phyloP scores from a whole-genome alignment of 2,329 filamentous ascomycete species.

The Penicillium sp. region DNA sequence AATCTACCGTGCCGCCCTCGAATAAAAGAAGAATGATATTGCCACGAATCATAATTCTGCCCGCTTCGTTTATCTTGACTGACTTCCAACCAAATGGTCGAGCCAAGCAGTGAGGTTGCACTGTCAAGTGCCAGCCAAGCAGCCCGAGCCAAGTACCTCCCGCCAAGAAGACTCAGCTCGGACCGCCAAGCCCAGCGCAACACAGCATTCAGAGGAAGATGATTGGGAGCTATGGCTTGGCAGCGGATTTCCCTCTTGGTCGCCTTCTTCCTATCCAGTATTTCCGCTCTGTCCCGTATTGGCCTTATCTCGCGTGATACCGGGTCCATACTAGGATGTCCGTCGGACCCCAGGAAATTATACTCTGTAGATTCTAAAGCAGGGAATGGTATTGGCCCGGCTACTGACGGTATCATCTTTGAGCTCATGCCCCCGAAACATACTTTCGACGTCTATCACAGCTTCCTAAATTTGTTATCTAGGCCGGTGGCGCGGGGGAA shows the following conservation, averaged over 20 bases:
- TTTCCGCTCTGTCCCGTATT: background rate
- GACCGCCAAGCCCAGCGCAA: background rate
- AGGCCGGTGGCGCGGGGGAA: background rate
- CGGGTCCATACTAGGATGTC: conserved; percentile 1
- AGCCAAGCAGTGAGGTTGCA: conserved; percentile 28
- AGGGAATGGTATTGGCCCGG: conserved; percentile 1
- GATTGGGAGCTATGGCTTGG: background rate
- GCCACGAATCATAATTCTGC: conserved; percentile 6
- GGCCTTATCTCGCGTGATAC: conserved; percentile 10
- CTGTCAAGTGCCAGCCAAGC: conserved; percentile 24
- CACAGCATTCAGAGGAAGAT: no score
- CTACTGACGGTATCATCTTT: conserved; percentile 9
- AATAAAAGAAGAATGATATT: background rate
- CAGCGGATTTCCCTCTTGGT: background rate
- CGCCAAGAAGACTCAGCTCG: conserved; percentile 7
- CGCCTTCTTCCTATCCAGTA: background rate
- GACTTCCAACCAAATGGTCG: background rate
- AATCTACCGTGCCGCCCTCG: no score
- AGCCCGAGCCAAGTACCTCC: background rate
- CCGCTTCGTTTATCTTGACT: conserved; percentile 12
- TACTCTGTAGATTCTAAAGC: background rate
- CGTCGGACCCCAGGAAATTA: background rate
- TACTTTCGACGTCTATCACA: background rate
- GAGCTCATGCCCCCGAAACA: background rate
- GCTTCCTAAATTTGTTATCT: background rate